Evolutionary conservation across 2,329 filamentous ascomycete species (phyloP), one percentile per base, ranked within the genome.

Genomic region (Xylariomycetidae sp.): DNA sequence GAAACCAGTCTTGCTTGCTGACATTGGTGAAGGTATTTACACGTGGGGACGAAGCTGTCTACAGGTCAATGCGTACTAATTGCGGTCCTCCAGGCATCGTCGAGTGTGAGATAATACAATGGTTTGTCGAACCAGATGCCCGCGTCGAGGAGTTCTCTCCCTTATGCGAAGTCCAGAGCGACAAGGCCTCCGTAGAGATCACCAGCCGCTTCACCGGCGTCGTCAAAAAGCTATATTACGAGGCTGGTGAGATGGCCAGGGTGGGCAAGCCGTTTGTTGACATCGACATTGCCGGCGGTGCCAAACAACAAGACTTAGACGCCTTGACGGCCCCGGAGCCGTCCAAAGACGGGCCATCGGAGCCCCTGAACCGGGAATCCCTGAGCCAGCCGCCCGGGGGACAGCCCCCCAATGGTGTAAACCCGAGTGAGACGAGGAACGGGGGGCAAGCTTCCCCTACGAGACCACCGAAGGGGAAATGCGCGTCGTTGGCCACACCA

Each of bases 101-200:
- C 57, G 92, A 98, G 65, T 95, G 92, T 56, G 92, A 98, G 63
- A 86, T 98, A 53, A 96, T 96, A 53, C 92, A 98, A 68, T 98
- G 92, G 92, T 98, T 96, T 59, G 90, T 98, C 46, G 84, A 95
- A 63, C 88, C 93, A 31, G 90, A 89, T 38, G 92, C 92, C 22
- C 81, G 85, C 37, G 89, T 98, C 50, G 89, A 98, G 66, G 90
- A 98, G 67, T 98, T 95, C 74, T 92, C 93, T 49, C 92, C 90
- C 39, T 74, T 98, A 29, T 98, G 92, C 64, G 92, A 98, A 65
- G 93, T 98, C 27, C 92, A 96, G 60, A 95, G 89, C 52, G 92
- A 98, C 66, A 98, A 98, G 63, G 92, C 92, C 31, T 77, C 78
- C 2, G 76, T 81, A 15, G 75, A 96, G 72, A 98, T 98, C 49